These are phyloP conservation scores for Byssothecium circinans DNA, from an alignment of 2,329 filamentous ascomycete species.

Conservation along the genomic window DNA sequence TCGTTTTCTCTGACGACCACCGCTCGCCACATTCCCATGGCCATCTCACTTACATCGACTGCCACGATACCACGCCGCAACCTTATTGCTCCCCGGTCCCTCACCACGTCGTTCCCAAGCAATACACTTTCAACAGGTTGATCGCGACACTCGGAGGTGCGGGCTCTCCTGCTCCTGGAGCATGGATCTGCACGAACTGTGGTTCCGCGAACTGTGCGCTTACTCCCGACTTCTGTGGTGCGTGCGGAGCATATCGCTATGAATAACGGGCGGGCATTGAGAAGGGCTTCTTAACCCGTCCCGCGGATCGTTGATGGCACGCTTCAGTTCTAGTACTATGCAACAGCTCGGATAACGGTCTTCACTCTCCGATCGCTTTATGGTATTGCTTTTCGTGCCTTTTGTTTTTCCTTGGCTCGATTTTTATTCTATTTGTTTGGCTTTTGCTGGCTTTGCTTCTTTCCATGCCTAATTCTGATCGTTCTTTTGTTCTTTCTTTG, in stretches of 20 bases:
- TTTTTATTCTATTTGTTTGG: not conserved
- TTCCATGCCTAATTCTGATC: too few relatives aligned
- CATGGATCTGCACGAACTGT: conserved; percentile 6
- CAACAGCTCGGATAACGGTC: too few relatives aligned
- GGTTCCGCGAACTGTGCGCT: conserved; percentile 5
- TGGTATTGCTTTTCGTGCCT: too few relatives aligned
- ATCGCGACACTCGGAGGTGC: not conserved
- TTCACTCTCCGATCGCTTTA: too few relatives aligned
- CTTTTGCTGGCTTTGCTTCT: not conserved
- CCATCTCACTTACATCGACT: too few relatives aligned
- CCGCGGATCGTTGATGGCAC: too few relatives aligned
- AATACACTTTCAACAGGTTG: too few relatives aligned
- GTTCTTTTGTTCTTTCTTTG: too few relatives aligned
- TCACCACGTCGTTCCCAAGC: conserved; percentile 7
- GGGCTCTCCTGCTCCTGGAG: not conserved
- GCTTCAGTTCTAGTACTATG: too few relatives aligned
- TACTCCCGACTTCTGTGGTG: conserved; percentile 4
- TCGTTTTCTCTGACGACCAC: not conserved
- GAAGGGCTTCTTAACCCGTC: too few relatives aligned
- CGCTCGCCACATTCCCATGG: not conserved
- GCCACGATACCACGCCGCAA: too few relatives aligned
- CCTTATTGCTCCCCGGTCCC: too few relatives aligned
- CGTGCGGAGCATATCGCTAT: conserved; percentile 1
- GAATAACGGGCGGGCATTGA: not conserved
- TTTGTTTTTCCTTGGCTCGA: not conserved